These are phyloP conservation scores for Orbilia javanica DNA, from an alignment of 2,329 filamentous ascomycete species.

Conservation along the genomic window DNA sequence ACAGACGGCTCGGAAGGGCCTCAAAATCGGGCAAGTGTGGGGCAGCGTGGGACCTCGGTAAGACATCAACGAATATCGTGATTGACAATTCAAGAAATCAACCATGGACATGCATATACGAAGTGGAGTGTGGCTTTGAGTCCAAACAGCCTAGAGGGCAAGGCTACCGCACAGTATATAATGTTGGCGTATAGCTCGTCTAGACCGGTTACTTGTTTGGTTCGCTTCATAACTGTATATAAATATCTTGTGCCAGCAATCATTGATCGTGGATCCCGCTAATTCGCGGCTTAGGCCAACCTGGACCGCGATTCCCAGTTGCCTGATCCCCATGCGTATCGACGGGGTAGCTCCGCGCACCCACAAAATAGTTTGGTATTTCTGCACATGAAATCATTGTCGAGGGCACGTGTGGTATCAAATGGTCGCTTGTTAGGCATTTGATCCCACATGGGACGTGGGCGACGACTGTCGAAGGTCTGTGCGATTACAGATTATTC, in stretches of 20 bases:
- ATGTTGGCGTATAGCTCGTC: neutral
- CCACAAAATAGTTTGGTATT: no score
- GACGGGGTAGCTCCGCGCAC: no score
- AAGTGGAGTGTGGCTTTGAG: neutral
- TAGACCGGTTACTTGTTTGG: neutral
- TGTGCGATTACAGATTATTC: neutral
- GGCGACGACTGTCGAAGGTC: neutral
- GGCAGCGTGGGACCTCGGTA: slow-evolving; percentile 31
- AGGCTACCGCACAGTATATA: neutral
- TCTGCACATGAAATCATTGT: neutral
- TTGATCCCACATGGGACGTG: slow-evolving; percentile 12
- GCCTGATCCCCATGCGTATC: no score
- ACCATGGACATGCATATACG: neutral
- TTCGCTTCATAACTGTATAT: no score
- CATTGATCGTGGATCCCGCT: no score
- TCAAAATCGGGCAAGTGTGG: slow-evolving; percentile 39
- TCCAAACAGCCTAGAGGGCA: neutral
- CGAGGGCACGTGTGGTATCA: neutral
- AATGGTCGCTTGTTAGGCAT: neutral
- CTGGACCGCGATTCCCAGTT: neutral
- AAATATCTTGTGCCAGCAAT: neutral
- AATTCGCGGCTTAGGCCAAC: no score
- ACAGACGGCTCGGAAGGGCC: slow-evolving; percentile 13
- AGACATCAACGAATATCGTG: slow-evolving; percentile 38
- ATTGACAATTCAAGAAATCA: slow-evolving; percentile 2